Conservation (phyloP, 164 flowering plant species). For the Kingdonia uniflora region DNA sequence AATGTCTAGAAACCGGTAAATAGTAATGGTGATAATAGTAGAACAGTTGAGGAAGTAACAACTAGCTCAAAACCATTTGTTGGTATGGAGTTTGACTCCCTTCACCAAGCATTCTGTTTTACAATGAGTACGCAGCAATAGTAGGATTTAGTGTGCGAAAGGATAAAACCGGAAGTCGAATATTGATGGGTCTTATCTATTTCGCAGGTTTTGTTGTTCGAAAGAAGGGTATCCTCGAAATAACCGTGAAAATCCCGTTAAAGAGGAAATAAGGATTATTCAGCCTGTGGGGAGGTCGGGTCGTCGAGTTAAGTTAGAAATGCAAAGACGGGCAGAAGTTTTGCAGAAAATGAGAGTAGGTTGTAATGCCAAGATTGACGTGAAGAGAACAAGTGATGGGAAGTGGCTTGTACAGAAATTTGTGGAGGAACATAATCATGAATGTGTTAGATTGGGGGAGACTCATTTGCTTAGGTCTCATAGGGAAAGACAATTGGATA, state of each 20-base stretch:
- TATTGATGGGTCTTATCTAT: constrained; percentile 12
- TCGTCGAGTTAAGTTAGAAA: constrained; percentile 11
- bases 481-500: constrained; percentile 5
- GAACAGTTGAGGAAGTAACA: no score
- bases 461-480: constrained; percentile 17
- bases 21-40: no score
- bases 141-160: constrained; percentile 14
- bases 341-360: constrained; percentile 15
- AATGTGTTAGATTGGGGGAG: constrained; percentile 15
- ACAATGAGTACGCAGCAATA: constrained; percentile 15
- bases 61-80: constrained; percentile 16
- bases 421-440: constrained; percentile 16
- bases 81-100: constrained; percentile 12
- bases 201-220: constrained; percentile 14
- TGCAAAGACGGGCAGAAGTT: constrained; percentile 9
- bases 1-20: no score
- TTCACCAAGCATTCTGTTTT: constrained; percentile 13
- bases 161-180: constrained; percentile 15
- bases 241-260: constrained; percentile 2
- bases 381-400: constrained; percentile 10
- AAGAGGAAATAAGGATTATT: constrained; percentile 8
- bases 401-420: constrained; percentile 16
- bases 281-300: constrained; percentile 6
- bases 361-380: constrained; percentile 14
- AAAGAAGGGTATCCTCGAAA: constrained; percentile 14